Base-by-base conservation (phyloP, 2,329 filamentous ascomycete species). In the Colletotrichum aenigma region DNA sequence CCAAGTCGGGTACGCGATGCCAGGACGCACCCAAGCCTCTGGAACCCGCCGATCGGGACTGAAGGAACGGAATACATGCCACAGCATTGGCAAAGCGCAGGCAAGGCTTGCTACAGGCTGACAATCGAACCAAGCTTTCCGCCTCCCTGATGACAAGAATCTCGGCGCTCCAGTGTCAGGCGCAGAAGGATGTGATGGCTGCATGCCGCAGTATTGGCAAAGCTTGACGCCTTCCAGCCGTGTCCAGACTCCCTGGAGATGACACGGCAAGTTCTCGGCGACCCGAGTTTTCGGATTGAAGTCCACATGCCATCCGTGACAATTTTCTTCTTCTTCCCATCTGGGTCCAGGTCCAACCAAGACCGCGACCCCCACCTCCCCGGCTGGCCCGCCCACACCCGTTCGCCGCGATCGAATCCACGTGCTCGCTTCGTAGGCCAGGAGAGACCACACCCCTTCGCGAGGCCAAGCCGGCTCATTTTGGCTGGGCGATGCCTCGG, bases 371-470 rank as follows among this genome's bases (percentile, higher is more conserved):
- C 70, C 70, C 70, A 64, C 73, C 32, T 8, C 7, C 28, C 28
- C 70, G 64, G 70, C 64, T 64, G 55, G n/a, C 30, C 73, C 56
- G 24, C 52, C 69, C 43, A 21, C 70, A 64, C 32, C 56, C 43
- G 62, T 48, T 64, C 34, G 55, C 69, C 38, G 62, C 38, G 30
- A 7, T 64, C 70, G 73, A 73, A 24, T 58, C 73, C 73, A 75
- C 73, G 73, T 75, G 73, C 73, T 75, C 18, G 16, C 48, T 73
- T 71, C 70, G 64, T 73, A 73, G 73, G 73, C 64, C 64, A 73
- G 70, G 73, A 75, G 70, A 62, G 28, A 28, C 43, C 55, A 36
- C 66, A 26, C 48, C 48, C 9, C 16, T 69, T 48, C n/a, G 32
- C 16, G 26, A 38, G 43, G 70, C 64, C 64, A 75, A 68, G 64